Conservation (phyloP, 2,329 filamentous ascomycete species). For the Aureobasidium sp. region DNA sequence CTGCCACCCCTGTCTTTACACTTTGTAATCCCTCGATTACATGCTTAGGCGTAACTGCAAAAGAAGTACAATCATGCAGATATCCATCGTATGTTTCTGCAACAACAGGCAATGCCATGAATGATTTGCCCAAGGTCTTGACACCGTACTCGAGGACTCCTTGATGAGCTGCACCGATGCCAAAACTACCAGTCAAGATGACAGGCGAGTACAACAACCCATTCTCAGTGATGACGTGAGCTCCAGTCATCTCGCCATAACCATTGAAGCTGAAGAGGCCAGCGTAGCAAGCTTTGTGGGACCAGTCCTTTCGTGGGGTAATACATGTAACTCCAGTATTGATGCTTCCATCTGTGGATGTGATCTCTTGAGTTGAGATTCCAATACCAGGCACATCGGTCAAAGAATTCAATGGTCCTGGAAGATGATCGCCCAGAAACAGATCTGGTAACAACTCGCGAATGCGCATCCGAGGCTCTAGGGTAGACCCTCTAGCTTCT, state of each 20-base stretch:
- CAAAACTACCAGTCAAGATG: not conserved
- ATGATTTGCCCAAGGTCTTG: not conserved
- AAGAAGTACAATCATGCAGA: not conserved
- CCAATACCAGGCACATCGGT: not conserved
- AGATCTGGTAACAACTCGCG: not conserved
- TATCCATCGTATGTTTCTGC: conserved; percentile 3
- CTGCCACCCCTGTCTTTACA: not conserved
- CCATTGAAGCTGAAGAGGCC: conserved; percentile 4
- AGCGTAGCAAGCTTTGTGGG: not conserved
- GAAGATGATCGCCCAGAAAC: not conserved
- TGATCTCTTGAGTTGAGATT: not conserved
- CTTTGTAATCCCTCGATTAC: not conserved
- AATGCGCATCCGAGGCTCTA: not conserved
- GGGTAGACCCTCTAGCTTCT: not conserved
- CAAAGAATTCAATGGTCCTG: not conserved
- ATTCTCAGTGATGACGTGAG: not conserved
- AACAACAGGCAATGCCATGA: conserved; percentile 1
- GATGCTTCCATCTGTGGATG: not conserved
- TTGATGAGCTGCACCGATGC: not conserved
- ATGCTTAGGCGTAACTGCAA: not conserved
- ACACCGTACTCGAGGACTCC: not conserved
- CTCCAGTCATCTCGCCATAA: not conserved
- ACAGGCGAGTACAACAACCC: not conserved
- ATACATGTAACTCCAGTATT: conserved; percentile 1
- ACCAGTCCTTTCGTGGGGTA: not conserved